Conservation (phyloP, 305 asterid genomes). For the Solanum chacoense region DNA sequence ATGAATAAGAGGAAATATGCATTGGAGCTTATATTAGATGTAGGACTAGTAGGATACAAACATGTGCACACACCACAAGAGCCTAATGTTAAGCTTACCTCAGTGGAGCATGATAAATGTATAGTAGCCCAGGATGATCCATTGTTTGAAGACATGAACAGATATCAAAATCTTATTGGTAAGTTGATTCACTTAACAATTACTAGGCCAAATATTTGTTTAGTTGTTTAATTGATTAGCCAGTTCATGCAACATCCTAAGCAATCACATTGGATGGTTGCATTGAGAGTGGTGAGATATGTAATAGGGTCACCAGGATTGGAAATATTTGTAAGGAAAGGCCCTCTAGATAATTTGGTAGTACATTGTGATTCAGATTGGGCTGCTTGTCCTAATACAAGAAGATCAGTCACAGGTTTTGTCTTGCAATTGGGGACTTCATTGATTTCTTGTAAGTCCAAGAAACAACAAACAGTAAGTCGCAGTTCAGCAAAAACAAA, state of each 20-base stretch:
- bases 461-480: background rate
- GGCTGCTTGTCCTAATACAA: background rate
- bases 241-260: background rate
- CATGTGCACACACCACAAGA: background rate
- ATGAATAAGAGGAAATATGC: too few relatives aligned
- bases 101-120: background rate
- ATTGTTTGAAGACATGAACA: background rate
- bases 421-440: background rate
- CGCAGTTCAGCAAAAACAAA: background rate
- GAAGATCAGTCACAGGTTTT: background rate
- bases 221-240: background rate
- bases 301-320: background rate
- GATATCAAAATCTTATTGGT: background rate
- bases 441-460: background rate
- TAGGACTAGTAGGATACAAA: background rate
- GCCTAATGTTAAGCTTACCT: background rate
- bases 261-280: background rate
- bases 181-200: background rate
- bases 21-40: background rate
- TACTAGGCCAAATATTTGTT: background rate
- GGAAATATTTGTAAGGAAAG: background rate
- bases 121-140: background rate
- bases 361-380: background rate
- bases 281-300: background rate
- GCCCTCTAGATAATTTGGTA: background rate